Conservation (phyloP, 1,284 basidiomycete genomes). For the Heimioporus punctisporus region DNA sequence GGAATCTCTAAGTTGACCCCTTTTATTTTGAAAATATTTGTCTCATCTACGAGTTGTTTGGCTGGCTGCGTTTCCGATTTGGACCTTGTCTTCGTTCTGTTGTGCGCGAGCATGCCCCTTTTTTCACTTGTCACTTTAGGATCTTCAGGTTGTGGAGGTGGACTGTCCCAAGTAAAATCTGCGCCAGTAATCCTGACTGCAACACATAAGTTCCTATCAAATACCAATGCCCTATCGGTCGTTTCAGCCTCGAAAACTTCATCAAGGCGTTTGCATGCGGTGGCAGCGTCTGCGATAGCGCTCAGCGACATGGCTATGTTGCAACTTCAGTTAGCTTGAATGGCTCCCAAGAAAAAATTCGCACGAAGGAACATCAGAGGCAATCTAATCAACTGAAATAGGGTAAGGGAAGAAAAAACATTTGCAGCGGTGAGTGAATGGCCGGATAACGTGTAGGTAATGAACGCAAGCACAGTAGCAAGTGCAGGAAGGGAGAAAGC, state of each 20-base stretch:
- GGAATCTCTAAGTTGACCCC: constrained; percentile 69
- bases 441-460: constrained; percentile 76
- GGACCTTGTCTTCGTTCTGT: constrained; percentile 2
- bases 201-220: constrained; percentile 52
- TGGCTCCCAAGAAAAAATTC: not conserved
- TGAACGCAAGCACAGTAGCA: constrained; percentile 85
- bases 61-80: not conserved
- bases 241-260: constrained; percentile 82
- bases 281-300: constrained; percentile 78
- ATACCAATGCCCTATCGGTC: constrained; percentile 53
- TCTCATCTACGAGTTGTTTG: constrained; percentile 4
- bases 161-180: constrained; percentile 86
- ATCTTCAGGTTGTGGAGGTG: constrained; percentile 52
- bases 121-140: constrained; percentile 26
- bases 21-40: constrained; percentile 29
- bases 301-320: constrained; percentile 71
- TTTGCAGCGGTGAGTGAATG: constrained; percentile 69
- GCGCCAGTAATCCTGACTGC: constrained; percentile 71
- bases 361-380: constrained; percentile 70
- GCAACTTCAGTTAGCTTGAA: not conserved
- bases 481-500: constrained; percentile 78
- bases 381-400: constrained; percentile 79
- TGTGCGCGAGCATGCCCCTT: not conserved
- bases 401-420: constrained; percentile 82
- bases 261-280: constrained; percentile 71